These are phyloP conservation scores for Pichia sp. DNA, from an alignment of 1,139 yeast species.

Conservation along the genomic window DNA sequence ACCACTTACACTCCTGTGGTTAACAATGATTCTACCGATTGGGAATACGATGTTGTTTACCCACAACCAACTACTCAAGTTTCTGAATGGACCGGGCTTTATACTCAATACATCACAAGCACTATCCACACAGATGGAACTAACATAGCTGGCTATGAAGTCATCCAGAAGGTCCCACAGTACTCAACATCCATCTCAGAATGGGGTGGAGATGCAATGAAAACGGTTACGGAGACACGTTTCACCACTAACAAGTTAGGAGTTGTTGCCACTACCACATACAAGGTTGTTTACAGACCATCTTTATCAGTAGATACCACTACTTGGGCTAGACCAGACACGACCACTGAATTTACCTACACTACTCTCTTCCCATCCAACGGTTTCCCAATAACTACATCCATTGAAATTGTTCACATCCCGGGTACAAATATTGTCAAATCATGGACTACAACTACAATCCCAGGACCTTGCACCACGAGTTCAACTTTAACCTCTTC, in stretches of 20 bases:
- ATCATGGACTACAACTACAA: slow-evolving; percentile 3
- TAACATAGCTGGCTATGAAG: slow-evolving; percentile 1
- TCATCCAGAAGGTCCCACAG: slow-evolving; percentile 4
- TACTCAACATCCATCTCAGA: background rate
- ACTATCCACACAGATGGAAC: background rate
- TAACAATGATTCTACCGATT: slow-evolving; percentile 2
- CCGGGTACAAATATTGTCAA: slow-evolving; percentile 2
- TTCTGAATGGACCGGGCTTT: slow-evolving; percentile 1
- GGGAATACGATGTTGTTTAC: slow-evolving; percentile 5
- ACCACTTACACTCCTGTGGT: slow-evolving; percentile 5
- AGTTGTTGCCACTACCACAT: background rate
- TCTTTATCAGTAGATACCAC: background rate
- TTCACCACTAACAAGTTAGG: background rate
- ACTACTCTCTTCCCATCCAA: background rate
- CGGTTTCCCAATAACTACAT: slow-evolving; percentile 1
- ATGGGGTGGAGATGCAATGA: slow-evolving; percentile 2
- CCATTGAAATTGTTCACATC: slow-evolving; percentile 2
- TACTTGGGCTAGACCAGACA: slow-evolving; percentile 2
- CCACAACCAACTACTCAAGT: slow-evolving; percentile 4
- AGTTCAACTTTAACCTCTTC: background rate
- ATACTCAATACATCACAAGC: background rate
- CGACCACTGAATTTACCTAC: background rate
- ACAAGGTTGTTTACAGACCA: slow-evolving; percentile 1
- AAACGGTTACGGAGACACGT: background rate
- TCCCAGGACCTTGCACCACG: background rate